Percentiles rank a stretch among this genome's conserved stretches.
These are phyloP conservation scores for Oidium heveae DNA, from an alignment of 2,329 filamentous ascomycete species.

Conservation along the genomic window DNA sequence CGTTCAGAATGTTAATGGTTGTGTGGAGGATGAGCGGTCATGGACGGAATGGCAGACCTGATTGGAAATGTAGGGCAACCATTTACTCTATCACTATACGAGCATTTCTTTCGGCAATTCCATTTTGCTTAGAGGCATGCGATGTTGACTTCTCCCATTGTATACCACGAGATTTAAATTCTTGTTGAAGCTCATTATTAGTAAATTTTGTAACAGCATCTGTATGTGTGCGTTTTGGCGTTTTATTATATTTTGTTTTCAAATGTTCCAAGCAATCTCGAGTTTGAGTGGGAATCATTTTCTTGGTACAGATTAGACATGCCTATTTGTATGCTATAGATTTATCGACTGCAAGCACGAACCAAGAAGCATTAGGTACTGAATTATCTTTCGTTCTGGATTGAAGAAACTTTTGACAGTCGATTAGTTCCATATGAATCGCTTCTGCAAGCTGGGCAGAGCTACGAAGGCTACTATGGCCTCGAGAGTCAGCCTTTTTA, in stretches of 20 bases:
- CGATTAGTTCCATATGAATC: not conserved
- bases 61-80: not conserved
- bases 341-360: no score
- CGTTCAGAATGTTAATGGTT: not conserved
- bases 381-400: not conserved
- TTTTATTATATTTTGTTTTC: no score
- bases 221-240: not conserved
- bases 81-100: not conserved
- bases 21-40: no score
- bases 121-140: not conserved
- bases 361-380: not conserved
- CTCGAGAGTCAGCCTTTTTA: no score
- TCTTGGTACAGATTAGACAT: not conserved
- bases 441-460: no score
- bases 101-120: not conserved
- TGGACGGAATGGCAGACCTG: not conserved
- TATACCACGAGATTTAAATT: not conserved
- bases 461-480: not conserved
- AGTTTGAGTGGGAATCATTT: not conserved
- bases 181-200: not conserved
- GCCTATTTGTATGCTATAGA: not conserved
- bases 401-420: not conserved
- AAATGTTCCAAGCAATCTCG: not conserved
- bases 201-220: not conserved
- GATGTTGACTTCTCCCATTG: no score